These are phyloP conservation scores for Penicillium sp. DNA, from an alignment of 2,329 filamentous ascomycete species.

Conservation along the genomic window DNA sequence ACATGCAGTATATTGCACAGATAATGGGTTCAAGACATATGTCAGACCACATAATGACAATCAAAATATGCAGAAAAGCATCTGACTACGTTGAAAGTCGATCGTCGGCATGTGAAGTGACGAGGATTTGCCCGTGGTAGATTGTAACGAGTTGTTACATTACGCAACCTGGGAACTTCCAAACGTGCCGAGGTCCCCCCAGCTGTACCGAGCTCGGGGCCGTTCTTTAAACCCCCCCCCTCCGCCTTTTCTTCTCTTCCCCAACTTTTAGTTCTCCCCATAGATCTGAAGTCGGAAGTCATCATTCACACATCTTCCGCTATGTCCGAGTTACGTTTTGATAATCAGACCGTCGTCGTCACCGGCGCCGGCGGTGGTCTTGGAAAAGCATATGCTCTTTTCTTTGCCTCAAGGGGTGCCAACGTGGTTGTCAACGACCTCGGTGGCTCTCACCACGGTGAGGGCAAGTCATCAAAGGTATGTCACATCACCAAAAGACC, in stretches of 20 bases:
- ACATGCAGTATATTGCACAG: background rate
- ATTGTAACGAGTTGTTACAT: slow-evolving; percentile 20
- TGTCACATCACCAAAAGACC: slow-evolving; percentile 27
- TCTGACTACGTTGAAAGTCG: background rate
- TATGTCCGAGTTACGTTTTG: slow-evolving; percentile 76
- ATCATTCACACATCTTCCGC: slow-evolving; percentile 10
- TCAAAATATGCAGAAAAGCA: background rate
- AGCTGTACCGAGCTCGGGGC: slow-evolving; percentile 31
- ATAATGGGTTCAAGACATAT: background rate
- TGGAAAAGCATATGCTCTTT: slow-evolving; percentile 79
- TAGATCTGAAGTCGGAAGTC: slow-evolving; percentile 16
- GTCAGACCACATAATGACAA: background rate
- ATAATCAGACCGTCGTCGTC: slow-evolving; percentile 85
- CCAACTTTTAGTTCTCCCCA: slow-evolving; percentile 19
- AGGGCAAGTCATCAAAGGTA: slow-evolving; percentile 85
- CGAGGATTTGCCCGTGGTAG: slow-evolving; percentile 21
- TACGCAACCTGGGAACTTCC: slow-evolving; percentile 5
- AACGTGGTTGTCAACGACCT: slow-evolving; percentile 97
- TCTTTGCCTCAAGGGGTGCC: slow-evolving; percentile 88
- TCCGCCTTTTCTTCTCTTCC: slow-evolving; percentile 20
- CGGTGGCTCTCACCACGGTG: slow-evolving; percentile 88
- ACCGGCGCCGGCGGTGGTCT: slow-evolving; percentile 83
- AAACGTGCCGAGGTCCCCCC: slow-evolving; percentile 36
- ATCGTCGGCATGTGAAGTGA: slow-evolving; percentile 37
- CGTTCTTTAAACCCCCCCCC: slow-evolving; percentile 23